These are phyloP conservation scores for Cryptococcus jaspeensis DNA, from an alignment of 1,284 basidiomycete genomes.

Conservation along the genomic window DNA sequence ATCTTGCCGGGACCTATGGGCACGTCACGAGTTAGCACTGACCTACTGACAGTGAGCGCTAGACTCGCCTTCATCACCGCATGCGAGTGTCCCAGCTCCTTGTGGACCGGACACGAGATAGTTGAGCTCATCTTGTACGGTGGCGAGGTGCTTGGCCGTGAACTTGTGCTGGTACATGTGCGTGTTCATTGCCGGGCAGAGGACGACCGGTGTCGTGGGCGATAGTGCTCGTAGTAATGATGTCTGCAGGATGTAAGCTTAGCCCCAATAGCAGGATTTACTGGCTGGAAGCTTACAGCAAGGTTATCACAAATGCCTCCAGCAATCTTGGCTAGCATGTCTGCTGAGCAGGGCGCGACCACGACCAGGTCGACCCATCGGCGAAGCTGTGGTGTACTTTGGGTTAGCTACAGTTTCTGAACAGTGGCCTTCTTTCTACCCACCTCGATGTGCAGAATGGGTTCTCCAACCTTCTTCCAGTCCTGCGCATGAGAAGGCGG, in stretches of 20 bases:
- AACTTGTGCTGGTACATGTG: slow-evolving; percentile 96
- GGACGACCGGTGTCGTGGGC: slow-evolving; percentile 74
- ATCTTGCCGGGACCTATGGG: slow-evolving; percentile 79
- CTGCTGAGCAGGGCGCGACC: slow-evolving; percentile 91
- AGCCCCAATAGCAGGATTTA: not conserved
- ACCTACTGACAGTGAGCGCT: no score
- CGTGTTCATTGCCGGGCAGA: slow-evolving; percentile 99
- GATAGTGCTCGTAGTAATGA: slow-evolving; percentile 83
- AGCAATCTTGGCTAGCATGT: slow-evolving; percentile 89
- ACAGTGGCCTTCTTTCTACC: slow-evolving; percentile 10
- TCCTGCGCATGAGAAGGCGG: slow-evolving; percentile 45
- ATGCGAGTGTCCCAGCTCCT: slow-evolving; percentile 62
- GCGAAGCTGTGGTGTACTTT: slow-evolving; percentile 58
- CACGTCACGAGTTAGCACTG: no score
- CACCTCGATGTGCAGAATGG: slow-evolving; percentile 90
- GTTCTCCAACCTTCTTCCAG: slow-evolving; percentile 76
- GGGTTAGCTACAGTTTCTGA: not conserved
- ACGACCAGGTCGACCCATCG: slow-evolving; percentile 96
- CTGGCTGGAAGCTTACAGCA: slow-evolving; percentile 60
- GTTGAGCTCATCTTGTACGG: slow-evolving; percentile 68
- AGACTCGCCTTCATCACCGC: slow-evolving; percentile 81
- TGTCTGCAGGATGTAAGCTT: slow-evolving; percentile 58
- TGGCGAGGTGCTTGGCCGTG: slow-evolving; percentile 73
- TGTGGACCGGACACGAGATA: slow-evolving; percentile 79
- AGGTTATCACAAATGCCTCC: slow-evolving; percentile 88